Evolutionary conservation across 2,329 filamentous ascomycete genomes (phyloP), one percentile per base, ranked within the genome.

Genomic region (Clonostachys solani): DNA sequence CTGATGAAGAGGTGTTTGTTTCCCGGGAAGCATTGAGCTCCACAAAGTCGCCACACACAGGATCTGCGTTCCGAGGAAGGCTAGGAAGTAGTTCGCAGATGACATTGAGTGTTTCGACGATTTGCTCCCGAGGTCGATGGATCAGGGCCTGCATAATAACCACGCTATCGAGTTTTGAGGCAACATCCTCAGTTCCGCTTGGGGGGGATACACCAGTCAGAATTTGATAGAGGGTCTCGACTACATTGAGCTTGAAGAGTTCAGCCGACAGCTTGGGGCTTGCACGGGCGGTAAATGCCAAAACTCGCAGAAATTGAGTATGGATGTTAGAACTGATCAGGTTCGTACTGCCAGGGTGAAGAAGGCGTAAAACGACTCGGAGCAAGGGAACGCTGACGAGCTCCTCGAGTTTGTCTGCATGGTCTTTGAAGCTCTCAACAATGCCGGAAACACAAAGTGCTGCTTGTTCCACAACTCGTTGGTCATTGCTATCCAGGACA

Each of bases 71-170:
- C 46, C 75, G 77, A 12, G 86, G 84, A 15, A 92, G 74, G 44
- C 81, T 84, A 2, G 92, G 92, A 35, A 99, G 77, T 33, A 99
- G 75, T 69, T 99, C 94, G 71, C 94, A 96, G 53, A 99, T 91
- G 53, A 99, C 91, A 62, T 97, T 97, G 52, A 99, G 78, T 2
- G 95, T 96, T 72, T 99, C 94, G 56, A 92, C 94, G 16, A 99
- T 89, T 67, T 99, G 94, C 56, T 99, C 95, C 48, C 92, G 85
- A 7, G 94, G 94, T 38, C 92, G 85, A 61, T 97, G 94, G 45
- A 99, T 96, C 52, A 99, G 77, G 36, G 95, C 91, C 69, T 99
- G 94, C 95, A 99, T 99, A 59, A 99, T 94, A 42, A 99, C 82
- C 47, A 97, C 92, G 60, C 91, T 96, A 66, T 97, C 92, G 53